Conservation (phyloP, 1,284 basidiomycete species). For the Laetiporus sulphureus region DNA sequence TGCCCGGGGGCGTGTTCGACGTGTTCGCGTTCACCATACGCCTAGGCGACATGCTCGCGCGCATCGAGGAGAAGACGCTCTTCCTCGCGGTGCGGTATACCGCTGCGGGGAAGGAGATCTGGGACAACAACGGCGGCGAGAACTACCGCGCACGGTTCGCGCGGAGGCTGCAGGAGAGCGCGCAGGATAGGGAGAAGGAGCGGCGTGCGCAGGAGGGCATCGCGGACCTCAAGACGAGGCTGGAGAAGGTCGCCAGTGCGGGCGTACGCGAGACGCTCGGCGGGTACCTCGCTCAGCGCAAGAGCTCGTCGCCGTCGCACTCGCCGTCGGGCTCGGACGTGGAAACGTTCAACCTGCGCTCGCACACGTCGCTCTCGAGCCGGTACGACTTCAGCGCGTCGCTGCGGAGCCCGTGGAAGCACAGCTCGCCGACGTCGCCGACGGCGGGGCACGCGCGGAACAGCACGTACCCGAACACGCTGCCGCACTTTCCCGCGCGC, state of each 20-base stretch:
- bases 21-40: conserved; percentile 63
- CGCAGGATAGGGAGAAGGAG: conserved; percentile 3
- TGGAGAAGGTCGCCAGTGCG: conserved; percentile 49
- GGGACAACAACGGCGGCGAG: conserved; percentile 85
- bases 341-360: conserved; percentile 25
- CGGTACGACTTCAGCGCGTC: conserved; percentile 54
- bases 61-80: conserved; percentile 84
- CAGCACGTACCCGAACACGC: conserved; percentile 31
- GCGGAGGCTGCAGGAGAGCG: conserved; percentile 16
- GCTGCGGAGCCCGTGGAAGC: conserved; percentile 37
- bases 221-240: conserved; percentile 42
- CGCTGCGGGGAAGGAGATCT: conserved; percentile 67
- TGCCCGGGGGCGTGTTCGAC: conserved; percentile 56
- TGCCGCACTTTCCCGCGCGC: conserved; percentile 29
- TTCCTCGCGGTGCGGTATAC: conserved; percentile 78
- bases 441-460: conserved; percentile 25
- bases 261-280: conserved; percentile 30
- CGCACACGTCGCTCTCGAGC: conserved; percentile 33
- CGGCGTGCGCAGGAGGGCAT: conserved; percentile 23
- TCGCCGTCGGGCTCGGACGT: too few relatives aligned
- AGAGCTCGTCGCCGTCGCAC: conserved; percentile 10
- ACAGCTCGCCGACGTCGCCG: conserved; percentile 17
- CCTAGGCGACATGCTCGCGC: conserved; percentile 54
- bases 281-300: conserved; percentile 15
- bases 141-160: conserved; percentile 75